Percentiles rank a stretch among this genome's conserved stretches.
These are phyloP conservation scores for Byssochlamys sp. DNA, from an alignment of 2,329 filamentous ascomycete genomes.

Conservation along the genomic window DNA sequence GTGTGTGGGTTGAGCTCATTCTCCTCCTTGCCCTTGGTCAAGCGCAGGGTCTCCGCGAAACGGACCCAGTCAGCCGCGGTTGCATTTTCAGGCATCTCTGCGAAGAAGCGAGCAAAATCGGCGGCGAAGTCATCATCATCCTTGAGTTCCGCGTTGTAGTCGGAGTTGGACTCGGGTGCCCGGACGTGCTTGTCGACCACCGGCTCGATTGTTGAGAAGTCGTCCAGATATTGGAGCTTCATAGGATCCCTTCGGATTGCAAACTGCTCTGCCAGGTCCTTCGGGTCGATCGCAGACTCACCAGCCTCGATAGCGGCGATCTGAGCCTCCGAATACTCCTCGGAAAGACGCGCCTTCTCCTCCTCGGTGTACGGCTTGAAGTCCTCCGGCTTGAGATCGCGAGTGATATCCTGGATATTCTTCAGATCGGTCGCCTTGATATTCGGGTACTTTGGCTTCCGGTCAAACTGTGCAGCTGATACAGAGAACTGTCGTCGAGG, in stretches of 20 bases:
- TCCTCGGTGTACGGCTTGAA: constrained; percentile 55
- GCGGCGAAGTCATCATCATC: constrained; percentile 51
- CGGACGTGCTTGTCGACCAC: constrained; percentile 62
- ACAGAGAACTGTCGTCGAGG: constrained; percentile 43
- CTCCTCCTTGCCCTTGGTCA: constrained; percentile 43
- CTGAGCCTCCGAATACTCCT: constrained; percentile 71
- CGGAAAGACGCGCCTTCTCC: constrained; percentile 53
- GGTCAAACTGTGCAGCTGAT: constrained; percentile 30
- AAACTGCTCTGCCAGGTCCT: constrained; percentile 66
- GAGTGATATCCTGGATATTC: constrained; percentile 12
- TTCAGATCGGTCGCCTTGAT: constrained; percentile 27
- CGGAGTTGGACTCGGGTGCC: constrained; percentile 41
- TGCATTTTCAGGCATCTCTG: constrained; percentile 45
- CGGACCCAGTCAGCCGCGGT: constrained; percentile 31
- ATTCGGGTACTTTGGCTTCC: constrained; percentile 31
- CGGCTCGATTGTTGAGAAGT: constrained; percentile 68
- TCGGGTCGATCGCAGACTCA: constrained; percentile 63
- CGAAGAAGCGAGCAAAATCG: constrained; percentile 44
- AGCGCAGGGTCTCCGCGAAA: constrained; percentile 38
- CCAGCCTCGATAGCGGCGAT: constrained; percentile 71
- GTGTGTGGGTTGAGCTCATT: constrained; percentile 42
- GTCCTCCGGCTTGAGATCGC: constrained; percentile 17
- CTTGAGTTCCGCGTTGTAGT: constrained; percentile 53
- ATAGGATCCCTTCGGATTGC: constrained; percentile 63
- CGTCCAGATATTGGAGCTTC: constrained; percentile 67